Base-by-base conservation (phyloP, 257 asterid species). In the Knoxia roxburghii region DNA sequence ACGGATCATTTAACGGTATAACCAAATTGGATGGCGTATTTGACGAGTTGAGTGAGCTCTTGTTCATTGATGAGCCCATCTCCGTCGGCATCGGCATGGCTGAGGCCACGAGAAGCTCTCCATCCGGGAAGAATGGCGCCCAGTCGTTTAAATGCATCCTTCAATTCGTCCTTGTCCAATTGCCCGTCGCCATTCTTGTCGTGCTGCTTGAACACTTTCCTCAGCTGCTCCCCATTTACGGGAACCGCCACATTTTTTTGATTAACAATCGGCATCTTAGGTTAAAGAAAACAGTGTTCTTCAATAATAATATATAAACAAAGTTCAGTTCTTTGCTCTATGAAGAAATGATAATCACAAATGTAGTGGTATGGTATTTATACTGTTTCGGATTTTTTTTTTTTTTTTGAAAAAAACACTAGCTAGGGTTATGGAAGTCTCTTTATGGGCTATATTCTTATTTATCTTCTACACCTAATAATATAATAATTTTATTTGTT, bases 151-250 rank as follows among this genome's bases (percentile, higher is more conserved):
- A 72, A 72, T 0, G 68, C 81, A 9, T 13, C 71, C 65, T 15
- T 63, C 41, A 76, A 26, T 12, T 76, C 77, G 2, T 51, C 35
- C 68, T 21, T 72, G 27, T 32, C 43, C 5, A 76, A 17, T 32
- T 55, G 35, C 2, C 64, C 68, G 26, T 72, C 81, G 0, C 74
- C 65, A 60, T 77, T 69, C 30, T 26, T 68, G 64, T 77, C 81
- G 48, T 49, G 37, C 7, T 41, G 20, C 40, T 14, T 41, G 15
- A 77, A 65, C 5, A 67, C 26, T 6, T 43, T 4, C 12, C 5
- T 35, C 29, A 76, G 71, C 63, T 55, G 50, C 41, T 61, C 73
- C 0, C 53, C 21, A 20, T 7, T 14, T 0, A 20, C 23, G 23
- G 53, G 5, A 6, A 48, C 23, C 2, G 3, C 8, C 56, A 50